A percentile compares a stretch with the other conserved stretches of the same genome.
Evolutionary conservation across 2,329 filamentous ascomycete genomes (phyloP).

Genomic region (Shiraia bambusicola): DNA sequence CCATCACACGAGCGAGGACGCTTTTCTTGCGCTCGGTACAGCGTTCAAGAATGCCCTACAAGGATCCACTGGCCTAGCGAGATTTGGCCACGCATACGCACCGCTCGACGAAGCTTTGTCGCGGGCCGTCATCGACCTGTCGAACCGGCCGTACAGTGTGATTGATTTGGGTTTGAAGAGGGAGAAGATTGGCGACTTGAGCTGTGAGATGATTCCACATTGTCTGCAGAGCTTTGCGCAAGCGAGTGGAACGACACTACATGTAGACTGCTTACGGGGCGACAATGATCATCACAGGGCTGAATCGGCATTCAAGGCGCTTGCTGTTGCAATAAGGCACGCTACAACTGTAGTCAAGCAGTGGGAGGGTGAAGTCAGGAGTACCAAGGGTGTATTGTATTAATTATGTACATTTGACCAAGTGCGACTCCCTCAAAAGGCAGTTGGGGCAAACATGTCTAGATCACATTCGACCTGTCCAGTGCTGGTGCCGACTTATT

Average conservation of each 20-base stretch:
- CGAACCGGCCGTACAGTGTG: slow-evolving; percentile 84
- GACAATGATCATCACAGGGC: slow-evolving; percentile 95
- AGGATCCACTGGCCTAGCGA: slow-evolving; percentile 75
- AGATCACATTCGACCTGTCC: too few relatives aligned
- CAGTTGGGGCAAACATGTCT: too few relatives aligned
- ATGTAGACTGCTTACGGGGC: slow-evolving; percentile 88
- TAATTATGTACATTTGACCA: slow-evolving; percentile 11
- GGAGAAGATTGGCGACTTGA: slow-evolving; percentile 91
- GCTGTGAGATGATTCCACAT: slow-evolving; percentile 92
- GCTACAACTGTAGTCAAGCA: slow-evolving; percentile 75
- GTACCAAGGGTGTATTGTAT: slow-evolving; percentile 88
- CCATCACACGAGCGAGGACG: slow-evolving; percentile 97
- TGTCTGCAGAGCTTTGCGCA: slow-evolving; percentile 93
- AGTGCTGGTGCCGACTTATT: too few relatives aligned
- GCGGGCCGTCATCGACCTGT: slow-evolving; percentile 90
- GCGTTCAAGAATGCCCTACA: slow-evolving; percentile 82
- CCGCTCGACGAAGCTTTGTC: slow-evolving; percentile 95
- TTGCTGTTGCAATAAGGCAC: slow-evolving; percentile 80
- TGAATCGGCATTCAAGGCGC: slow-evolving; percentile 95
- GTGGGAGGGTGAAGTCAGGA: slow-evolving; percentile 88
- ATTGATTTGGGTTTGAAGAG: slow-evolving; percentile 81
- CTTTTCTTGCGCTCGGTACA: slow-evolving; percentile 83
- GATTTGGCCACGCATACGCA: slow-evolving; percentile 89
- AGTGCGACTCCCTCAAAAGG: too few relatives aligned
- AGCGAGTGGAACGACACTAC: slow-evolving; percentile 85